These are phyloP conservation scores for Pseudoturritis turrita DNA, from an alignment of 345 rosid species.

Conservation along the genomic window DNA sequence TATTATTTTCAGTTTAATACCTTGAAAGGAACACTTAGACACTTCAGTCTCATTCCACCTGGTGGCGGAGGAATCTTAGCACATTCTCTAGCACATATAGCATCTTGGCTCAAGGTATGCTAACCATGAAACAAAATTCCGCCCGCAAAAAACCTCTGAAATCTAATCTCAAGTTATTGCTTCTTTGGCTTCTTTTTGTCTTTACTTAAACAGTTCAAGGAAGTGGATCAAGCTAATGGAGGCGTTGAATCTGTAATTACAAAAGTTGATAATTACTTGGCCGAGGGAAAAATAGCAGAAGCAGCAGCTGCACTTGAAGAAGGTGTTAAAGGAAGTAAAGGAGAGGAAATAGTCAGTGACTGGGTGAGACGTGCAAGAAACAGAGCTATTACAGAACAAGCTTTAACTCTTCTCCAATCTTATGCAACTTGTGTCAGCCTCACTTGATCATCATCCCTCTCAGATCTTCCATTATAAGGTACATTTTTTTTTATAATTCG, in stretches of 20 bases:
- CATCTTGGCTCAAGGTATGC: constrained; percentile 82
- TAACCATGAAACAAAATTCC: constrained; percentile 5
- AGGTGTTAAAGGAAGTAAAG: constrained; percentile 88
- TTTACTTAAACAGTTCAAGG: constrained; percentile 47
- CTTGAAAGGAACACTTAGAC: constrained; percentile 75
- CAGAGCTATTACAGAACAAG: constrained; percentile 90
- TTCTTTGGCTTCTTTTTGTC: not conserved
- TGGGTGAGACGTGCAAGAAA: constrained; percentile 79
- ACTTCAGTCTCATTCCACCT: constrained; percentile 82
- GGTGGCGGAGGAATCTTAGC: constrained; percentile 89
- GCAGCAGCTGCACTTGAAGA: constrained; percentile 84
- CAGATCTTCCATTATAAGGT: constrained; percentile 14
- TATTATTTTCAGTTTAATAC: constrained; percentile 53
- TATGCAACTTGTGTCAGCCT: constrained; percentile 79
- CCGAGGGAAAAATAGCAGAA: constrained; percentile 83
- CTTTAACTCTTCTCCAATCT: constrained; percentile 70
- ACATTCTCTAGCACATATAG: constrained; percentile 69
- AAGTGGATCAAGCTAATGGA: constrained; percentile 55
- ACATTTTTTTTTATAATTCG: not conserved
- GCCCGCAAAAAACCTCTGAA: not conserved
- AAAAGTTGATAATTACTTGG: constrained; percentile 66
- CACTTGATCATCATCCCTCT: constrained; percentile 35
- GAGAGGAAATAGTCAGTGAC: constrained; percentile 55
- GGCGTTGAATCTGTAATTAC: constrained; percentile 69
- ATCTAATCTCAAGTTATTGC: not conserved